Base-by-base conservation (phyloP, 805 yeast species). In the Lipomyces japonicus region DNA sequence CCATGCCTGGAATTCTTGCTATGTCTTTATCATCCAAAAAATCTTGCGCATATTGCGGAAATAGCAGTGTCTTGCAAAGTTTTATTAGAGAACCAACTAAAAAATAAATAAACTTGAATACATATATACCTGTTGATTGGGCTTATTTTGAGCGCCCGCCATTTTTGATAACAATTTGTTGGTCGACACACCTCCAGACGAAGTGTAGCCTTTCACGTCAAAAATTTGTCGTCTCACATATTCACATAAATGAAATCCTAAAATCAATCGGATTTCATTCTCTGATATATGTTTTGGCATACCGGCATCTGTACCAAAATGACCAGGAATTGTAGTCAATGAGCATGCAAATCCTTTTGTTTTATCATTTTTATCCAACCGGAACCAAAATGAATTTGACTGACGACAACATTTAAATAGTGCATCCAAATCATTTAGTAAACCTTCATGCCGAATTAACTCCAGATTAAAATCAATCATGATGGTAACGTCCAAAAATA, bases 401-500 rank as follows among this genome's bases (percentile, higher is more conserved):
- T n/a, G 19, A 14, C 38, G 26, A 34, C 39, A 0, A 16, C 18
- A 2, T 24, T 12, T 16, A n/a, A 14, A 2, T 9, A 28, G n/a
- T n/a, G 18, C 30, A 16, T 31, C 22, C 10, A 16, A 18, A 24
- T 43, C 40, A 16, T 26, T 34, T 22, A 45, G 39, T n/a, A 39
- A 6, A 18, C 44, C 44, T 6, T 28, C 6, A 5, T 41, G 46
- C 6, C 30, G 7, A 3, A 21, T 2, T 10, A 19, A 22, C n/a
- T 24, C 26, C 7, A 46, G n/a, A 25, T 46, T 46, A 23, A 24
- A 46, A 12, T 38, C 42, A 3, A 48, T 28, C 49, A 47, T 42
- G 3, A 12, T 38, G 12, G 49, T 48, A 14, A 48, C 52, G 22
- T 48, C 52, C 21, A 48, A 12, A 9, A 36, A 48, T 39, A 48